Evolutionary conservation across 2,329 filamentous ascomycete species (phyloP), one percentile per base, ranked within the genome.

Genomic region (Exophiala alcalophila): DNA sequence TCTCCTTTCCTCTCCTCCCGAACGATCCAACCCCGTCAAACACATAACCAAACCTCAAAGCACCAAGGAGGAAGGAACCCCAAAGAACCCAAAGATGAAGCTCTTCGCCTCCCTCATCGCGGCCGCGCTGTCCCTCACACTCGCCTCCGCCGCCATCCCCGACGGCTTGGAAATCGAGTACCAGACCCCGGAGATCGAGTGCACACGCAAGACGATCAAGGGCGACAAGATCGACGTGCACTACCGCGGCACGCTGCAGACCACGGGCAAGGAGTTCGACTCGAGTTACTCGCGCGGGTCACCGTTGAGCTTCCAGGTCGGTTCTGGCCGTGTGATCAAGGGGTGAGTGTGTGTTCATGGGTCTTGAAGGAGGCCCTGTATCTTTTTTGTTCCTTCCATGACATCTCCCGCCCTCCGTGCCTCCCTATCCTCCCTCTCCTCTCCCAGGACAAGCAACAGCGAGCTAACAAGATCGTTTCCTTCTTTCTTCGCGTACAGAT

Each of bases 151-250:
- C 49, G 61, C 70, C 54, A 62, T 71, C 44, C 50, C 64, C 19
- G 65, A 73, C 47, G 78, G 83, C 56, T 78, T 95, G 56, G 78
- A 85, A 66, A 86, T 95, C 63, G 81, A 94, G 54, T 80, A 86
- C 55, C 85, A 81, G 37, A 74, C 80, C 46, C 71, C 78, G 18
- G 84, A 86, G 52, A 79, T 87, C 56, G 49, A 53, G 26, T 96
- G 90, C 73, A 79, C 80, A 36, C 83, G 88, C 66, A 90, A 86
- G 71, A 85, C 80, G 11, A 60, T 77, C 60, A 78, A 76, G 50
- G 88, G 88, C 55, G 90, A 96, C 70, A 80, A 73, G 52, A 81
- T 96, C 61, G 73, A 81, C 41, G 88, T 96, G 59, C 89, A 96
- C 72, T 96, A 97, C 74, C 78, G 78, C 42, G 91, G 91, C 57